Base-by-base conservation (phyloP, 352 stramenopile species). In the Proteromonas lacertae region DNA sequence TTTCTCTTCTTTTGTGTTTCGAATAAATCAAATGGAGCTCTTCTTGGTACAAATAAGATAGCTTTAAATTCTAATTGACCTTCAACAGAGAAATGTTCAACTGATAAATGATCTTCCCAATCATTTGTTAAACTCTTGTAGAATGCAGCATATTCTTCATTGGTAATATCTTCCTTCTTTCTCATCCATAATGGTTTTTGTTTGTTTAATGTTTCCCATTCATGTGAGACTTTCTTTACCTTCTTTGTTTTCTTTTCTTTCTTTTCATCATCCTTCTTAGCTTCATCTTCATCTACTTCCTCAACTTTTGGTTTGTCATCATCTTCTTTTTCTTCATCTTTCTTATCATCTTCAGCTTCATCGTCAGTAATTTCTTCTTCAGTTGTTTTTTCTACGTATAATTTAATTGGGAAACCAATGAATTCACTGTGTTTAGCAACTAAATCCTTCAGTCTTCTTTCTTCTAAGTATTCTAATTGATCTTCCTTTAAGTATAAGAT, bases 371-470 rank as follows among this genome's bases (percentile, higher is more conserved):
- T 83, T 58, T 96, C 87, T 66, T 96, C 94, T 59, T 96, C 87
- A 38, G 75, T 83, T 38, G 80, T 94, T 76, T 96, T 98, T 58
- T 96, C 82, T 13, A 90, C 86, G 56, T 93, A 92, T 12, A 98
- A 69, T 61, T 91, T 91, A 60, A 98, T 95, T 23, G 81, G 79
- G 75, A 96, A 98, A 35, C 78, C 74, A 65, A 98, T 95, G 63
- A 98, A 98, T 60, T 98, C 84, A 5, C 74, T 93, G 63, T 98
- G 83, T 63, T 94, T 96, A 73, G 95, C 95, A 32, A 98, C 80
- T 24, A 98, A 58, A 8, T 38, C 22, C 20, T 38, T 31, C 38
- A 95, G 59, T 50, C 84, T 79, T 52, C 71, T 70, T 59, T 98
- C 82, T 56, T 96, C 83, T 0, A 96, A 55, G 65, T 93, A 96